These are phyloP conservation scores for Pilaira anomala DNA, from an alignment of 192 early-diverging fungal species.

Conservation along the genomic window DNA sequence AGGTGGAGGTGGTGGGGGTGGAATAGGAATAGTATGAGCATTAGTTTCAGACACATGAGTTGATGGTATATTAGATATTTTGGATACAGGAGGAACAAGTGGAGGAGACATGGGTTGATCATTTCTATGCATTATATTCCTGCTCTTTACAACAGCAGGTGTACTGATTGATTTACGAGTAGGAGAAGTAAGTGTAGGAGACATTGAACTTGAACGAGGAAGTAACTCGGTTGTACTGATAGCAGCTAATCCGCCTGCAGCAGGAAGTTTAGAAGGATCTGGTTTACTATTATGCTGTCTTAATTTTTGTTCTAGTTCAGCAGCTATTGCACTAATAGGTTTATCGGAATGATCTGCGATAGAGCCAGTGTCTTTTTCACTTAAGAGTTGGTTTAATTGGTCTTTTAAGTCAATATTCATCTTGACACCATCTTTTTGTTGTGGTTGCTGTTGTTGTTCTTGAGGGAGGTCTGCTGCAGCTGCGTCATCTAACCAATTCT, in stretches of 20 bases:
- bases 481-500: conserved; percentile 2
- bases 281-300: conserved; percentile 2
- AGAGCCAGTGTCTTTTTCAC: conserved; percentile 1
- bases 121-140: no score
- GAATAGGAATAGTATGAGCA: conserved; percentile 1
- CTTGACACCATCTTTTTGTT: conserved; percentile 17
- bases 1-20: conserved; percentile 31
- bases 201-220: no score
- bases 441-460: neutral
- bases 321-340: conserved; percentile 34
- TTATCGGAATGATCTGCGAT: conserved; percentile 23
- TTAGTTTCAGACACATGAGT: neutral
- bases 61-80: conserved; percentile 16
- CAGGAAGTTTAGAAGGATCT: neutral
- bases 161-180: no score
- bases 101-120: conserved; percentile 34
- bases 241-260: conserved; percentile 5
- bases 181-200: no score
- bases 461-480: neutral
- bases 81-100: conserved; percentile 28
- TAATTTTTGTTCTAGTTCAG: conserved; percentile 29
- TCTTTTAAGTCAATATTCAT: conserved; percentile 23
- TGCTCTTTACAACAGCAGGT: no score
- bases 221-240: no score
- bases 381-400: conserved; percentile 24